A percentile compares a stretch with the other conserved stretches of the same genome.
Conservation (phyloP, 345 rosid species). For the Syzygium aqueum region DNA sequence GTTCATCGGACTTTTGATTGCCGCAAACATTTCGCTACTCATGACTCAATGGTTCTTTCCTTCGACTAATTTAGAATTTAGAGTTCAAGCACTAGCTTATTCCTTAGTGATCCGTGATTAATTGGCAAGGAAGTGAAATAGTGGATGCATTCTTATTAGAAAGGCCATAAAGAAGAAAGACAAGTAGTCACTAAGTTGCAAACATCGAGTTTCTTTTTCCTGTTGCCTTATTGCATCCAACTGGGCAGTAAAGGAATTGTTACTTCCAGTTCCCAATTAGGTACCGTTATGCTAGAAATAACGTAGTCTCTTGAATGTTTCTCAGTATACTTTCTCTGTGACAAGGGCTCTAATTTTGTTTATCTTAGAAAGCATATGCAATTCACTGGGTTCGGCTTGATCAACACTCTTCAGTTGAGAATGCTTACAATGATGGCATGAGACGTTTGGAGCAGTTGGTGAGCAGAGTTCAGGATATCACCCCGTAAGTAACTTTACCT, state of each 20-base stretch:
- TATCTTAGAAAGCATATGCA: slow-evolving; percentile 37
- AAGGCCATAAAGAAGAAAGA: neutral
- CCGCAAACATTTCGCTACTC: neutral
- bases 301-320: neutral
- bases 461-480: slow-evolving; percentile 27
- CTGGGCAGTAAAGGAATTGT: neutral
- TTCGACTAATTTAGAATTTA: neutral
- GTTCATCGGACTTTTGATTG: neutral
- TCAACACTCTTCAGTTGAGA: slow-evolving; percentile 29
- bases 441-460: slow-evolving; percentile 31
- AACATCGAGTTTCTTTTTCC: neutral
- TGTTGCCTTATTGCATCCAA: neutral
- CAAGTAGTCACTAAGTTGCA: neutral
- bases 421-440: slow-evolving; percentile 44
- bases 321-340: neutral
- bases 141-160: neutral
- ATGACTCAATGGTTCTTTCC: neutral
- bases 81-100: neutral
- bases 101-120: neutral
- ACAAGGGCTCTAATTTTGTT: neutral
- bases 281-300: neutral
- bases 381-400: slow-evolving; percentile 60
- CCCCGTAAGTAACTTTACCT: slow-evolving; percentile 25
- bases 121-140: neutral
- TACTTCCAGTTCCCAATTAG: neutral